These are phyloP conservation scores for Tylopilus plumbeoviolaceoides DNA, from an alignment of 768 basidiomycete genomes.

Conservation along the genomic window DNA sequence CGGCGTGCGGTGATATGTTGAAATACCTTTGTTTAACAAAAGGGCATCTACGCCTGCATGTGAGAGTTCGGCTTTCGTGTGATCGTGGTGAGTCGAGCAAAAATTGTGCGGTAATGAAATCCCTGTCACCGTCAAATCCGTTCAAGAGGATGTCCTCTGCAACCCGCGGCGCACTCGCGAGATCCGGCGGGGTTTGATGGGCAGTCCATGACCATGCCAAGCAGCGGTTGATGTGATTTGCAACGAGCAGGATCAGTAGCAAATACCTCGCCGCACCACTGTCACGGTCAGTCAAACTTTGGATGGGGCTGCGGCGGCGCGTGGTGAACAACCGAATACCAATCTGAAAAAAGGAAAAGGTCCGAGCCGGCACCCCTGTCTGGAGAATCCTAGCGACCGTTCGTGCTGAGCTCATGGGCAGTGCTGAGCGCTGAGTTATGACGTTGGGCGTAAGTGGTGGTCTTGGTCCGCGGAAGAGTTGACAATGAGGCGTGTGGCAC, in stretches of 20 bases:
- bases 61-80: conserved; percentile 16
- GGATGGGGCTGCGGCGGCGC: background rate
- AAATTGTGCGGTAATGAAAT: conserved; percentile 4
- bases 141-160: conserved; percentile 11
- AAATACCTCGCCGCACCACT: conserved; percentile 6
- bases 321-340: background rate
- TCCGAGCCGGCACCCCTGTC: background rate
- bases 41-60: conserved; percentile 18
- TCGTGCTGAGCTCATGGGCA: background rate
- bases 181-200: conserved; percentile 23
- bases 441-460: background rate
- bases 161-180: conserved; percentile 2
- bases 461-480: background rate
- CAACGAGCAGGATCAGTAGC: conserved; percentile 10
- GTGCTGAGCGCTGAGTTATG: background rate
- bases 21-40: conserved; percentile 15
- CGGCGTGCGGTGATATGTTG: background rate
- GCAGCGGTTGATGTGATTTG: conserved; percentile 8
- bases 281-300: background rate
- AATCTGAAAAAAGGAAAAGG: background rate
- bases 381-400: background rate
- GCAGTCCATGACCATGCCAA: conserved; percentile 30
- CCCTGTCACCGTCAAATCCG: conserved; percentile 20
- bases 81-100: conserved; percentile 9
- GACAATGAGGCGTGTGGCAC: conserved; percentile 6